Evolutionary conservation across 2,329 filamentous ascomycete species (phyloP), one percentile per base, ranked within the genome.

Genomic region (Verticillium dahliae): DNA sequence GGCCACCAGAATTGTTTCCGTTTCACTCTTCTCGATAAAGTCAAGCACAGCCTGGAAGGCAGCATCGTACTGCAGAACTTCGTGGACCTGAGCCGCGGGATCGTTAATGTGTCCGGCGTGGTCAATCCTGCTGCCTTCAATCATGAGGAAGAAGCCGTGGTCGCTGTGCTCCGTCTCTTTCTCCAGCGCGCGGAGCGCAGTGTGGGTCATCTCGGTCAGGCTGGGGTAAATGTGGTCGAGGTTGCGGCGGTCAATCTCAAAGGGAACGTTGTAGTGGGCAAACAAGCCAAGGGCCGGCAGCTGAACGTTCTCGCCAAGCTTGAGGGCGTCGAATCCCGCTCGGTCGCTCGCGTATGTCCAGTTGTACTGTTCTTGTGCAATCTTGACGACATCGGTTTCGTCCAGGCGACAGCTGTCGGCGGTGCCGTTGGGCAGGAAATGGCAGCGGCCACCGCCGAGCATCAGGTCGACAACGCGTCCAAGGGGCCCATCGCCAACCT

Each of bases 101-200:
- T 95, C 91, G 68, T 95, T 95, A 65, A 84, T 85, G 72, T 95
- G 91, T 6, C 92, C 95, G 4, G 95, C 94, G 72, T 99, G 95
- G 70, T 99, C 95, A 69, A 99, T 98, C 52, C 95, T 85, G 69
- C 91, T 96, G 4, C 93, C 95, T 75, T 99, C 95, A 64, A 99
- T 96, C 94, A 99, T 97, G 68, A 99, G 81, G 77, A 99, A 99
- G 81, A 98, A 99, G 4, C 95, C 95, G 75, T 96, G 87, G 52
- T 98, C 92, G 65, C 85, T 92, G 70, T 93, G 81, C 70, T 85
- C 81, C 0, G 95, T 97, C 0, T 93, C 95, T 62, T 87, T 86
- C 65, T 90, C 89, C 31, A 99, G 84, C 1, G 91, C 87, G 14
- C 83, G 85, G 64, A 99, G 80, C 1, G 95, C 94, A 15, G 91